Base-by-base conservation (phyloP, 495 filamentous ascomycete genomes). In the Cenococcum geophilum region DNA sequence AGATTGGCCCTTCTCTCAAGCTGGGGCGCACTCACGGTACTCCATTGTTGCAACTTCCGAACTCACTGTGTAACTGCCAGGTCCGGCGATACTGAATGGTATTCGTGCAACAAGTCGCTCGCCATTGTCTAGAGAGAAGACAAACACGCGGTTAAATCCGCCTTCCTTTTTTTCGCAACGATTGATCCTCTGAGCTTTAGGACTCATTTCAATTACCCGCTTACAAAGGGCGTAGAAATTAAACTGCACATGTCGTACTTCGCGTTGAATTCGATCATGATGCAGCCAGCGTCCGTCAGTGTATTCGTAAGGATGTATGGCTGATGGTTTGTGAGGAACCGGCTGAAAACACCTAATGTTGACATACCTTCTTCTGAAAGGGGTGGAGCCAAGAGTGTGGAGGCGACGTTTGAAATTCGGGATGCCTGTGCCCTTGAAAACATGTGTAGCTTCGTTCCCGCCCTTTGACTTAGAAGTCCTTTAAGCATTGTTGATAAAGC, bases 1-100 rank as follows among this genome's bases (percentile, higher is more conserved):
- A 27, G 37, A 16, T 1, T 5, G 9, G 27, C n/a, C n/a, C n/a
- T n/a, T n/a, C n/a, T n/a, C n/a, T n/a, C n/a, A n/a, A n/a, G n/a
- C n/a, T n/a, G n/a, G n/a, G n/a, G n/a, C n/a, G n/a, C n/a, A 32
- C 53, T 1, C 5, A 32, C 27, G 27, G 20, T 21, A 34, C 18
- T 55, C 64, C 53, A 78, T 78, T 10, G 76, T 78, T 34, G 77
- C 76, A 23, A 78, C 75, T 67, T 78, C 75, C 9, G 76, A 78
- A 50, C 72, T 71, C 10, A 74, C 77, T 1, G 73, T 71, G 25
- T 76, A 60, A 57, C 60, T 70, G 25, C 67, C 34, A 5, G 71
- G 73, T 16, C 74, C 74, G n/a, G 70, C 69, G 55, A 70, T 65
- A 0, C 59, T 55, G 57, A 71, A 67, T 21, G 72, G 76, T 23